Evolutionary conservation across 192 early-diverging fungal species (phyloP), one percentile per base, ranked within the genome.

Genomic region (Coemansia reversa): DNA sequence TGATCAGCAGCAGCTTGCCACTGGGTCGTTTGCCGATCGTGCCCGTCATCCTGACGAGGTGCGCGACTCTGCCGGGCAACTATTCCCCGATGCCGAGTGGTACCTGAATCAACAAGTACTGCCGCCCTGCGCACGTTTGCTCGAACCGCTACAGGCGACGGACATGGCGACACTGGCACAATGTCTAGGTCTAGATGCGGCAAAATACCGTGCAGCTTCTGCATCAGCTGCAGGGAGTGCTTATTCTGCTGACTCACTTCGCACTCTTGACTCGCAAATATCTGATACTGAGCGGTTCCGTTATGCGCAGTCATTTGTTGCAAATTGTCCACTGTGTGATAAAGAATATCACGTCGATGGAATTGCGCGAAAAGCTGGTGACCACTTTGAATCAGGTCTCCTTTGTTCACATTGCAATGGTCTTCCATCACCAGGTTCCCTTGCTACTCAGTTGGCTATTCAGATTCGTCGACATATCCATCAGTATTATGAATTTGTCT

Each of bases 21-120:
- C 20, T 35, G 78, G 58, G 18, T 75, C 77, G 27, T 84, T 92
- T 58, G 91, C 94, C 0, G 85, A 87, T 33, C 79, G 89, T 6
- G 94, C 97, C 0, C 85, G 85, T 24, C 93, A 94, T 67, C 94
- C 94, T 0, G 91, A 94, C 30, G 96, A 97, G 28, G 67, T 97
- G 7, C 63, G 51, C 7, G 79, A 75, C 14, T 71, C 83, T 7
- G 72, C 62, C 4, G 66, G 74, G 29, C 29, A 58, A 16, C 75
- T 86, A 5, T 80, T 79, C 9, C 83, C 86, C 1, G 87, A 99
- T 69, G 74, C 74, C 60, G 92, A 97, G 56, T 99, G 96, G 92
- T 99, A 99, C 70, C 70, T 98, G 33, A 83, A 85, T 47, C 91
- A 93, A 48, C 96, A 99, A 72, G 86, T 99, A 0, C 86, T 93